Percentiles rank a stretch among this genome's conserved stretches.
These are phyloP conservation scores for Elongisporangium anandrum DNA, from an alignment of 352 stramenopile species.

Conservation along the genomic window DNA sequence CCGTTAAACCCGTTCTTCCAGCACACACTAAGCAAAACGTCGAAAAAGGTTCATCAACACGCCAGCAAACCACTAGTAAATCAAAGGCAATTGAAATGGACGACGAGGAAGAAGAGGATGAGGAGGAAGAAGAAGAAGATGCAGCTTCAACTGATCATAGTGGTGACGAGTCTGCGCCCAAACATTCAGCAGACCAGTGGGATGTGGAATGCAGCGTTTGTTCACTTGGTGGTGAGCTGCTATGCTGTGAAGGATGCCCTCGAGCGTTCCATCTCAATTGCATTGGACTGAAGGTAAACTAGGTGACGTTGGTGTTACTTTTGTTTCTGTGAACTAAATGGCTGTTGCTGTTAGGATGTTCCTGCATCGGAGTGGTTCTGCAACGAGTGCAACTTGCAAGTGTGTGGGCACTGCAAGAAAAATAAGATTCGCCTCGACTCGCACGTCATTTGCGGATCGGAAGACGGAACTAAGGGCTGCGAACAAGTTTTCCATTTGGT, in stretches of 20 bases:
- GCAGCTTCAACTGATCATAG: background rate
- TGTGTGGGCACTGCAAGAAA: constrained; percentile 78
- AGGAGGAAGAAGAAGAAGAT: constrained; percentile 17
- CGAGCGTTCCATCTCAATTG: constrained; percentile 90
- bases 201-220: constrained; percentile 90
- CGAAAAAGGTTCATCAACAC: constrained; percentile 13
- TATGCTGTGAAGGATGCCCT: constrained; percentile 91
- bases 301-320: background rate
- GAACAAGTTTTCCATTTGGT: constrained; percentile 88
- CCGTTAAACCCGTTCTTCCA: constrained; percentile 63
- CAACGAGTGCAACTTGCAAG: constrained; percentile 81
- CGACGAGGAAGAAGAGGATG: constrained; percentile 15
- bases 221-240: constrained; percentile 68
- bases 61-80: constrained; percentile 1
- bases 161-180: constrained; percentile 17
- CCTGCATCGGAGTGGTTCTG: constrained; percentile 86
- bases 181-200: constrained; percentile 70
- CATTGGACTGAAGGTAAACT: constrained; percentile 42
- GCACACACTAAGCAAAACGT: constrained; percentile 8
- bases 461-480: constrained; percentile 83
- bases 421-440: constrained; percentile 87
- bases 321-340: background rate
- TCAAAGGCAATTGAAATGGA: constrained; percentile 3
- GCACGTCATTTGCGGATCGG: constrained; percentile 87
- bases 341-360: constrained; percentile 21